Conservation (phyloP, 352 stramenopile species). For the Phytophthora palmivora region DNA sequence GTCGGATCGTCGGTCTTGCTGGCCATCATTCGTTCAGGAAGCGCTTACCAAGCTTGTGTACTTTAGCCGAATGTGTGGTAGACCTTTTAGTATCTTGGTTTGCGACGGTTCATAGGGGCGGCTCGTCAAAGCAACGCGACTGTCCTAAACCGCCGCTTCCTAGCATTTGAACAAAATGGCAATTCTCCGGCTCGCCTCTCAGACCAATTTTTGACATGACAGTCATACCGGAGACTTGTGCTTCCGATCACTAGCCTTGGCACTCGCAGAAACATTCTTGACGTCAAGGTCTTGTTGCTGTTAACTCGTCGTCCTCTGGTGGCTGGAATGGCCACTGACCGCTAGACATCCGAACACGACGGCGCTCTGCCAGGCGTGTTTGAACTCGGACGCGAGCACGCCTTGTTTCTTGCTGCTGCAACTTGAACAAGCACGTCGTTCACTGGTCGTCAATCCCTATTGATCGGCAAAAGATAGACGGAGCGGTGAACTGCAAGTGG, state of each 20-base stretch:
- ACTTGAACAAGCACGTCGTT: slow-evolving; percentile 34
- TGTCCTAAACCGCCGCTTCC: neutral
- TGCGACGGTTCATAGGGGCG: slow-evolving; percentile 21
- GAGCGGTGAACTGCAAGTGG: slow-evolving; percentile 25
- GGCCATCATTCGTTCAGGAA: slow-evolving; percentile 21
- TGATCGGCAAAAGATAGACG: slow-evolving; percentile 38
- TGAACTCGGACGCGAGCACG: slow-evolving; percentile 12
- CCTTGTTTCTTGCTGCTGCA: slow-evolving; percentile 39
- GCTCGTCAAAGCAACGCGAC: slow-evolving; percentile 14
- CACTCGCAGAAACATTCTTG: neutral
- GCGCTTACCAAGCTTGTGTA: slow-evolving; percentile 27
- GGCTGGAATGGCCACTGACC: neutral
- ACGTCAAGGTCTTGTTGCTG: neutral
- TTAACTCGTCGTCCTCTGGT: neutral
- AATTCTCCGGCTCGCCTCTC: too few relatives aligned
- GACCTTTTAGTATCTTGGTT: slow-evolving; percentile 12
- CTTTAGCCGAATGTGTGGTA: slow-evolving; percentile 29
- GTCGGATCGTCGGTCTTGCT: slow-evolving; percentile 30
- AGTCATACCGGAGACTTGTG: neutral
- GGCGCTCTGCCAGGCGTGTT: slow-evolving; percentile 9
- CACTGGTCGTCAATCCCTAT: slow-evolving; percentile 27
- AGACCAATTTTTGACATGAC: too few relatives aligned
- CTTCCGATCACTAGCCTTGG: too few relatives aligned
- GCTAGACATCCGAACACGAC: slow-evolving; percentile 8
- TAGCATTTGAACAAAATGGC: too few relatives aligned